phyloP scores from a whole-genome alignment of 108 stramenopile genomes.

The Schizochytrium sp. region DNA sequence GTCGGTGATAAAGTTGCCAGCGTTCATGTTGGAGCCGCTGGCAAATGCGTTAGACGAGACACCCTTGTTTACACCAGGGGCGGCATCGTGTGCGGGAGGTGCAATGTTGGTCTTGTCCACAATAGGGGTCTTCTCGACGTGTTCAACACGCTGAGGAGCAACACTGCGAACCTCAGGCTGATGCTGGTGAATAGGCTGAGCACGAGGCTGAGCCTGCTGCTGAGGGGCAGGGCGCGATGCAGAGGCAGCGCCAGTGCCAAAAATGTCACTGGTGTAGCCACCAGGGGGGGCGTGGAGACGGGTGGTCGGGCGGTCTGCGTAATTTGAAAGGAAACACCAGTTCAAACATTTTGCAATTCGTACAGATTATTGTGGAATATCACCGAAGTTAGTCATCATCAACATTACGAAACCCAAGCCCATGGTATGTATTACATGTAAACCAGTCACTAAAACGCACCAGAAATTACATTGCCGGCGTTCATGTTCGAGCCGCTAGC shows the following conservation, averaged over 20 bases:
- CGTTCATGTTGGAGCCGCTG: constrained; percentile 70
- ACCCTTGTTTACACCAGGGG: background rate
- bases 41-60: constrained; percentile 72
- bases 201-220: background rate
- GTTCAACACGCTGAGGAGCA: background rate
- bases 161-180: background rate
- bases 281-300: constrained; percentile 74
- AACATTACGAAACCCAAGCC: too few relatives aligned
- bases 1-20: constrained; percentile 75
- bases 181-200: background rate
- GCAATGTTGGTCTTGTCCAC: constrained; percentile 59
- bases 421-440: too few relatives aligned
- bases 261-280: constrained; percentile 69
- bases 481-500: constrained; percentile 40
- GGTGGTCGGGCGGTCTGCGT: constrained; percentile 67
- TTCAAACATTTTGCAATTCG: too few relatives aligned
- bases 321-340: too few relatives aligned
- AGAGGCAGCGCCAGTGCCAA: constrained; percentile 17
- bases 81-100: background rate
- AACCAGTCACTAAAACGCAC: background rate
- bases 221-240: background rate
- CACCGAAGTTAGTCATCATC: too few relatives aligned
- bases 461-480: constrained; percentile 53
- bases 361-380: too few relatives aligned
- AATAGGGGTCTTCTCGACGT: constrained; percentile 36